Evolutionary conservation across 495 filamentous ascomycete genomes (phyloP), one percentile per base, ranked within the genome.

Genomic region (Lophium mytilinum): DNA sequence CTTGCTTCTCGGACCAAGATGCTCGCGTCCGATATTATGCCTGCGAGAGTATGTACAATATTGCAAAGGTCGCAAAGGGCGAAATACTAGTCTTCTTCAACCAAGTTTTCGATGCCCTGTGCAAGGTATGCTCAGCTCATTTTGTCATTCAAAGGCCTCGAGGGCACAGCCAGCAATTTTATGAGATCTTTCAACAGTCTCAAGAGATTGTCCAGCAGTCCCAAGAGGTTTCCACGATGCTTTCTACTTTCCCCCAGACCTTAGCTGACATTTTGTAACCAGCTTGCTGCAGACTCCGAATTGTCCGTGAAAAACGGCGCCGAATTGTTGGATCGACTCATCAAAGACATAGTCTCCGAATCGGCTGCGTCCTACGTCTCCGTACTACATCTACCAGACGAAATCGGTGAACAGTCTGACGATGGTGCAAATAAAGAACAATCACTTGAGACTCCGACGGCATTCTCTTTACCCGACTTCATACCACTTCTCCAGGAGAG

Each of bases 41-140:
- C 46, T 99, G 94, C 73, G 94, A 99, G 79, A 93, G 90, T 72
- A 99, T 99, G 94, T 99, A 99, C 71, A 99, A 99, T 66, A 97
- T 99, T 66, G 90, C 94, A 60, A 98, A 98, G 75, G 93, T 97
- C 9, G 93, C 94, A 19, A 99, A 99, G 70, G 94, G 94, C 43
- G 94, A 99, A 69, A 93, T 95, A 34, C 69, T 97, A 58, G 78
- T 90, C 18, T 97, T 95, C 73, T 99, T 96, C 74, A 97, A 99
- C 69, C 85, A 96, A 50, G 91, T 97, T 42, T 99, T 99, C 67
- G 94, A 97, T 73, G 90, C 93, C 10, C 71, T 99, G 41, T 93
- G 90, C 73, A 99, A 96, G 82, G 92, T 96, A 72, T 59, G 72
- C 66, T 49, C 9, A 18, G 40, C 17, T 14, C 24, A 6, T 30